phyloP scores from a whole-genome alignment of 495 filamentous ascomycete species.

The Hamigera avellanea region DNA sequence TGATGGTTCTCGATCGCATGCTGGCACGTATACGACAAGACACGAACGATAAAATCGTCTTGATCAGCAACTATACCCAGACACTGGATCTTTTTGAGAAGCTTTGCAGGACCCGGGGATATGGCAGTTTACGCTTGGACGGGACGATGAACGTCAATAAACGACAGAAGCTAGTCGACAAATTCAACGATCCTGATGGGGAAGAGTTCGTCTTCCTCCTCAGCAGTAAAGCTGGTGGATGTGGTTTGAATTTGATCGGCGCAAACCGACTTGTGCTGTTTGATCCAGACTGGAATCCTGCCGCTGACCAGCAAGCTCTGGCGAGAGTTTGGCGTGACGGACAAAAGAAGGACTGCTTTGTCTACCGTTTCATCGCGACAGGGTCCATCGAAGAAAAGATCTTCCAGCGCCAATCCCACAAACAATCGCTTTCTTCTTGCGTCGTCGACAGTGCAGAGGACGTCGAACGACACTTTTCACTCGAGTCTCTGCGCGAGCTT shows the following conservation, averaged over 20 bases:
- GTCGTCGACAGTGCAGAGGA: conserved; percentile 98
- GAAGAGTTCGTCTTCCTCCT: conserved; percentile 90
- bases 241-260: conserved; percentile 93
- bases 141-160: conserved; percentile 97
- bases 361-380: conserved; percentile 96
- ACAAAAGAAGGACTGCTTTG: conserved; percentile 98
- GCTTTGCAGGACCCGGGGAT: conserved; percentile 73
- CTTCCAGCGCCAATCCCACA: conserved; percentile 96
- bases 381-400: conserved; percentile 99
- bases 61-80: conserved; percentile 97
- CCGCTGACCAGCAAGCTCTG: conserved; percentile 93
- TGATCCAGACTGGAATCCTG: conserved; percentile 99
- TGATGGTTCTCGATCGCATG: conserved; percentile 98
- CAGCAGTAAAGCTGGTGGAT: conserved; percentile 92
- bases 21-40: conserved; percentile 90
- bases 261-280: conserved; percentile 96
- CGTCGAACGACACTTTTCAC: conserved; percentile 89
- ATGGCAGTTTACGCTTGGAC: conserved; percentile 82
- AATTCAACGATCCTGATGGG: conserved; percentile 92
- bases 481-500: conserved; percentile 78
- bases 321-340: conserved; percentile 98
- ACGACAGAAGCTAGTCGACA: conserved; percentile 92
- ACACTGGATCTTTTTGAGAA: conserved; percentile 92
- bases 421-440: conserved; percentile 90
- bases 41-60: conserved; percentile 98